Evolutionary conservation across 306 rosid genomes (phyloP).

Genomic region (Ceratonia siliqua): DNA sequence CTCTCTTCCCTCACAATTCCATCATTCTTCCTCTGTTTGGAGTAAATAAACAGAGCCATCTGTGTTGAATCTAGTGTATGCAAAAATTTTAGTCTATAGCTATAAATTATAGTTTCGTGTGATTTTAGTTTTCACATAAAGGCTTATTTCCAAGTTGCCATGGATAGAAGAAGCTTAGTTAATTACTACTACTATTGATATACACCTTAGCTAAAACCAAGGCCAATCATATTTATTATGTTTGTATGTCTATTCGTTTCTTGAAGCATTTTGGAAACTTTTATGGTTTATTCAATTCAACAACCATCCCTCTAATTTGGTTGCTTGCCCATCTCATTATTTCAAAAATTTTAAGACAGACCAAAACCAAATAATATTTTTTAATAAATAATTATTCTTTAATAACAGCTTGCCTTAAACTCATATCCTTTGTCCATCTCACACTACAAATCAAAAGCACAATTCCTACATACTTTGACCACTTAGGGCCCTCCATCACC

Average conservation of each 20-base stretch:
- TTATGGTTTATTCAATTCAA: conserved; percentile 58
- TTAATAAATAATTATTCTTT: background rate
- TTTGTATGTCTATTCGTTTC: conserved; percentile 8
- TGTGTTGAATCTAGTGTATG: no score
- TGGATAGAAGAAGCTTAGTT: no score
- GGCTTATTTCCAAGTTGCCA: no score
- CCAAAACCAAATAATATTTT: background rate
- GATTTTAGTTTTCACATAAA: no score
- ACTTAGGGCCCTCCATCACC: conserved; percentile 7
- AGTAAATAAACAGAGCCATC: no score
- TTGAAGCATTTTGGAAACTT: conserved; percentile 34
- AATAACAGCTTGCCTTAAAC: background rate
- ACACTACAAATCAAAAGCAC: conserved; percentile 50
- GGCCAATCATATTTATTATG: background rate
- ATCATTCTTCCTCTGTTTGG: no score
- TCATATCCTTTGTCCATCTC: conserved; percentile 35
- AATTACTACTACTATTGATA: no score
- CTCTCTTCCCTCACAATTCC: no score
- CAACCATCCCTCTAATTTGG: conserved; percentile 64
- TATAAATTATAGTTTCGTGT: no score
- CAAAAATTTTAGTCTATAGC: no score
- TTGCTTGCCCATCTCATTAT: conserved; percentile 71
- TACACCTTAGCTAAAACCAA: no score
- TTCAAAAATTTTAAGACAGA: background rate
- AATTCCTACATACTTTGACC: conserved; percentile 57